Evolutionary conservation across 352 stramenopile species (phyloP).

Genomic region (Globisporangium ultimum): DNA sequence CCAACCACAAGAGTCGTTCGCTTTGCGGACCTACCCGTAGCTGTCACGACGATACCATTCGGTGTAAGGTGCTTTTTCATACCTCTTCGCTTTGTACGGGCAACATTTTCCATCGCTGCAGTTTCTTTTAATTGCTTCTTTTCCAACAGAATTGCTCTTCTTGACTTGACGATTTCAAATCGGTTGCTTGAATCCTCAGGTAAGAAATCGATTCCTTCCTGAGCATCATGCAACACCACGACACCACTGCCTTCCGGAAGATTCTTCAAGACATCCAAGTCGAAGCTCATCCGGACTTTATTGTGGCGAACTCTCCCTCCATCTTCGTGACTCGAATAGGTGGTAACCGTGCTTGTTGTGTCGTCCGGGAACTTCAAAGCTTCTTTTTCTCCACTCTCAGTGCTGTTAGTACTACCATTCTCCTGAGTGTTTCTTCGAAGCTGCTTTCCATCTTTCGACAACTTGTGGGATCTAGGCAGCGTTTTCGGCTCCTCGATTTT

Average conservation of each 20-base stretch:
- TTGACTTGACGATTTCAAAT: conserved; percentile 33
- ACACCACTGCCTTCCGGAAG: conserved; percentile 16
- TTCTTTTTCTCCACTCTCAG: too few species aligned
- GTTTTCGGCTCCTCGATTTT: too few species aligned
- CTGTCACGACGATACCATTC: conserved; percentile 3
- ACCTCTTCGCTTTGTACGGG: conserved; percentile 3
- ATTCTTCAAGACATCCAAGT: conserved; percentile 15
- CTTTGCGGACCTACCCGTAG: neutral
- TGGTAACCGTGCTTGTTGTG: neutral
- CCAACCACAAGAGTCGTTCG: conserved; percentile 4
- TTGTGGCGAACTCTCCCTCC: neutral
- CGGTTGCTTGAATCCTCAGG: conserved; percentile 6
- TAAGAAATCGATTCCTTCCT: conserved; percentile 12
- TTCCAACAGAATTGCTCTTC: conserved; percentile 23
- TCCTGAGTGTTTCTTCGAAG: too few species aligned
- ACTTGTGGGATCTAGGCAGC: too few species aligned
- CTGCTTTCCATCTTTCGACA: too few species aligned
- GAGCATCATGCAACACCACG: conserved; percentile 16
- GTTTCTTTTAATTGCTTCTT: conserved; percentile 14
- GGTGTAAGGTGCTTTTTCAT: conserved; percentile 3
- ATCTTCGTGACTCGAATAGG: neutral
- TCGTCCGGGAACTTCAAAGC: neutral
- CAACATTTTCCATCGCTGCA: neutral
- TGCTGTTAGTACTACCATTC: too few species aligned
- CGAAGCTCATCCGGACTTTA: neutral